Conservation (phyloP, 441 rosid genomes). For the Arabidopsis hybrid region DNA sequence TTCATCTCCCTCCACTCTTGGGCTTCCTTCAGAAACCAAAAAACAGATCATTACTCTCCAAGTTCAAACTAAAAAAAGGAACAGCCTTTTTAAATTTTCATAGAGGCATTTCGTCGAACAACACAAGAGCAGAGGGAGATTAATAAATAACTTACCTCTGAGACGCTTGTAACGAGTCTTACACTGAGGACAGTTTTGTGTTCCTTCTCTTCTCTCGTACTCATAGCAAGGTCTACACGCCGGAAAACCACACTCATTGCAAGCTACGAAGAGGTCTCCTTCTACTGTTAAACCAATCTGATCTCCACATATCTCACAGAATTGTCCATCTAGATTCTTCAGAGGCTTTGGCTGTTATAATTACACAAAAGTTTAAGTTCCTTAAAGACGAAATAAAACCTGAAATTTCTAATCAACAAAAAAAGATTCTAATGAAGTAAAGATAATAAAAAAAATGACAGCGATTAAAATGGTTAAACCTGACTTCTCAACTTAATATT, state of each 20-base stretch:
- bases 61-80: neutral
- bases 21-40: slow-evolving; percentile 61
- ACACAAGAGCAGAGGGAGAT: neutral
- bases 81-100: neutral
- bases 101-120: slow-evolving; percentile 33
- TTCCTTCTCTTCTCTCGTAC: slow-evolving; percentile 96
- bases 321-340: slow-evolving; percentile 89
- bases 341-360: slow-evolving; percentile 75
- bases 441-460: too few species aligned
- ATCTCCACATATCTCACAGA: slow-evolving; percentile 97
- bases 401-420: too few species aligned
- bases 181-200: slow-evolving; percentile 92
- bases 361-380: slow-evolving; percentile 1
- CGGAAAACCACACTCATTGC: slow-evolving; percentile 97
- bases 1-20: slow-evolving; percentile 96
- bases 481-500: neutral
- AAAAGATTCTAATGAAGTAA: too few species aligned
- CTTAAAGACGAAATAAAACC: too few species aligned
- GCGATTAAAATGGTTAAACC: neutral
- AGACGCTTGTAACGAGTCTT: slow-evolving; percentile 97
- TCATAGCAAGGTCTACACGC: slow-evolving; percentile 94
- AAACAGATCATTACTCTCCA: neutral
- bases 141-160: slow-evolving; percentile 54
- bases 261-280: slow-evolving; percentile 95
- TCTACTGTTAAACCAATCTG: slow-evolving; percentile 82